Evolutionary conservation across 805 yeast species (phyloP).

Genomic region (Peterozyma toletana): DNA sequence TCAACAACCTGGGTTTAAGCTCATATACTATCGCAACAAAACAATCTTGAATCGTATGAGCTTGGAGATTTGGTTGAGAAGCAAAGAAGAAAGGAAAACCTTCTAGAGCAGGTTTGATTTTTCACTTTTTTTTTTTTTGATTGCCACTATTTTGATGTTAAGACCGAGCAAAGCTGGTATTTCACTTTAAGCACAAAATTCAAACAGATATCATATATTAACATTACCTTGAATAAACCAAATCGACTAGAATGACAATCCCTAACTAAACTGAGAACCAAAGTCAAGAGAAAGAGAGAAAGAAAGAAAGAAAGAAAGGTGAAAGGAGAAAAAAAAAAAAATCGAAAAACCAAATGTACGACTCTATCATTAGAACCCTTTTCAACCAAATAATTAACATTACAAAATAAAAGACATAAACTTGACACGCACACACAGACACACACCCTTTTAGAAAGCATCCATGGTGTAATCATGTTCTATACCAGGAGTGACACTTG

Average conservation of each 20-base stretch:
- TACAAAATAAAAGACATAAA: background rate
- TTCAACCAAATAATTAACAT: background rate
- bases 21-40: no score
- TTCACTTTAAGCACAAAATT: background rate
- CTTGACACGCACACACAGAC: background rate
- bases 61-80: background rate
- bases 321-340: no score
- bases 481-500: slow-evolving; percentile 96
- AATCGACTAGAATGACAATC: background rate
- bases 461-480: slow-evolving; percentile 99
- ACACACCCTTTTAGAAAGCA: slow-evolving; percentile 45
- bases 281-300: background rate
- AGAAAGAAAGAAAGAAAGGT: background rate
- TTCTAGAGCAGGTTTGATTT: background rate
- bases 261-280: background rate
- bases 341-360: no score
- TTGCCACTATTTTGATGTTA: no score
- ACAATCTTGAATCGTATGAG: no score
- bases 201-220: background rate
- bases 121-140: background rate
- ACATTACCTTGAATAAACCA: background rate
- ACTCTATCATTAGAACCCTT: background rate
- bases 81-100: no score
- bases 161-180: no score
- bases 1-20: no score